Conservation (phyloP, 2,329 filamentous ascomycete genomes). For the Pseudogymnoascus sp. region DNA sequence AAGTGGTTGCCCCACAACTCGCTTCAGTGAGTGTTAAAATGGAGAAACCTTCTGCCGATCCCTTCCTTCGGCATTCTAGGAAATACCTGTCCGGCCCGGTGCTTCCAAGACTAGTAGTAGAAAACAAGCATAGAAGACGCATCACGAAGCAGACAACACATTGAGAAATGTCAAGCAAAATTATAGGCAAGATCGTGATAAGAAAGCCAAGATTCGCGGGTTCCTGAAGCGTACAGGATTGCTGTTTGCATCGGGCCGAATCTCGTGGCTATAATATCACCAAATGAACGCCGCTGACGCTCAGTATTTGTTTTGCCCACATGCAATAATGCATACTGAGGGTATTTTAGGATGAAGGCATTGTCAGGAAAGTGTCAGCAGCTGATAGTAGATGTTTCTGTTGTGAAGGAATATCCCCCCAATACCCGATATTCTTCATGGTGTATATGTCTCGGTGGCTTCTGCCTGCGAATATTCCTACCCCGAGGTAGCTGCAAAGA, state of each 20-base stretch:
- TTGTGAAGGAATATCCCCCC: neutral
- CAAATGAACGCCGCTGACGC: neutral
- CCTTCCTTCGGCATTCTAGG: too few relatives aligned
- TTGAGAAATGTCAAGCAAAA: neutral
- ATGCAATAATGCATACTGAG: neutral
- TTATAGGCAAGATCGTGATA: neutral
- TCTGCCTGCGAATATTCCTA: neutral
- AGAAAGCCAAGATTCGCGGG: neutral
- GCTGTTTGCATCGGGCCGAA: neutral
- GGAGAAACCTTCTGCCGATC: conserved; percentile 1
- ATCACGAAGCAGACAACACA: neutral
- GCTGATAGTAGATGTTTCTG: neutral
- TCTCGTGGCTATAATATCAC: neutral
- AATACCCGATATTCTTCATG: neutral
- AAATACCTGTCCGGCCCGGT: neutral
- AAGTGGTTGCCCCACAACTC: neutral
- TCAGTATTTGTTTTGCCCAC: neutral
- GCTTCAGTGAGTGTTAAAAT: neutral
- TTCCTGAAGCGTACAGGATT: neutral
- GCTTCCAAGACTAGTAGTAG: neutral
- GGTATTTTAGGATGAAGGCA: too few relatives aligned
- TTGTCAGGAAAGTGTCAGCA: neutral
- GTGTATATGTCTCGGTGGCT: neutral
- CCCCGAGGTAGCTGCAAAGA: neutral
- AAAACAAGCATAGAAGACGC: neutral